These are phyloP conservation scores for Phytopythium vexans DNA, from an alignment of 352 stramenopile species.

Conservation along the genomic window DNA sequence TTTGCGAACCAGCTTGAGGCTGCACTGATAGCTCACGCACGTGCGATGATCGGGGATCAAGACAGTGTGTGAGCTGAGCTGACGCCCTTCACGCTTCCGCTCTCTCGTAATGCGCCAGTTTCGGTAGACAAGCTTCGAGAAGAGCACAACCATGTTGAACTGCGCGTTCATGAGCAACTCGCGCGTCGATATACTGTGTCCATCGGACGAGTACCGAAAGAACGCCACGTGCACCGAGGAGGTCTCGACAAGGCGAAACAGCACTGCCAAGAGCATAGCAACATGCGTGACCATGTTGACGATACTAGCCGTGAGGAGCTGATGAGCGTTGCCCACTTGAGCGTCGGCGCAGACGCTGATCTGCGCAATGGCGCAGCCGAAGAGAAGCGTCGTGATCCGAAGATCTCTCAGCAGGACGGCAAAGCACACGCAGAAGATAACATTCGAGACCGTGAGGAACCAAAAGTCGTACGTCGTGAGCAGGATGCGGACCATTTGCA, in stretches of 20 bases:
- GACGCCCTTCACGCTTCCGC: constrained; percentile 2
- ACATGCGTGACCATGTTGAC: constrained; percentile 14
- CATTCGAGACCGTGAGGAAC: constrained; percentile 27
- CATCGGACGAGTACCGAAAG: constrained; percentile 12
- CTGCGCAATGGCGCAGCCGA: constrained; percentile 20
- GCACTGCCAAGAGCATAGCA: constrained; percentile 13
- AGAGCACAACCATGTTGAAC: constrained; percentile 25
- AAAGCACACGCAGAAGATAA: constrained; percentile 19
- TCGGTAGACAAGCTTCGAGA: constrained; percentile 20
- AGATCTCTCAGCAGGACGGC: constrained; percentile 14
- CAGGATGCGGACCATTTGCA: constrained; percentile 22
- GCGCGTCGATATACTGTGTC: constrained; percentile 13
- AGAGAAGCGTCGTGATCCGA: constrained; percentile 15
- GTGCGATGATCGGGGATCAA: constrained; percentile 14
- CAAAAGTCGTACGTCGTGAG: constrained; percentile 31
- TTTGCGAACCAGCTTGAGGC: constrained; percentile 5
- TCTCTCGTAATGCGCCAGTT: constrained; percentile 16
- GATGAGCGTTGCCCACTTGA: constrained; percentile 12
- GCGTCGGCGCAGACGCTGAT: constrained; percentile 24
- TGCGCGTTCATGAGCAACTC: constrained; percentile 26
- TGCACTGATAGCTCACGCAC: constrained; percentile 28
- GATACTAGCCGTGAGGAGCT: constrained; percentile 15
- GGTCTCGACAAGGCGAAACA: constrained; percentile 19
- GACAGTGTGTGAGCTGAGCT: constrained; percentile 10
- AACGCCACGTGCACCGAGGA: constrained; percentile 3